Percentiles rank a stretch among this genome's conserved stretches.
These are phyloP conservation scores for Colletotrichum simmondsii DNA, from an alignment of 2,329 filamentous ascomycete species.

Conservation along the genomic window DNA sequence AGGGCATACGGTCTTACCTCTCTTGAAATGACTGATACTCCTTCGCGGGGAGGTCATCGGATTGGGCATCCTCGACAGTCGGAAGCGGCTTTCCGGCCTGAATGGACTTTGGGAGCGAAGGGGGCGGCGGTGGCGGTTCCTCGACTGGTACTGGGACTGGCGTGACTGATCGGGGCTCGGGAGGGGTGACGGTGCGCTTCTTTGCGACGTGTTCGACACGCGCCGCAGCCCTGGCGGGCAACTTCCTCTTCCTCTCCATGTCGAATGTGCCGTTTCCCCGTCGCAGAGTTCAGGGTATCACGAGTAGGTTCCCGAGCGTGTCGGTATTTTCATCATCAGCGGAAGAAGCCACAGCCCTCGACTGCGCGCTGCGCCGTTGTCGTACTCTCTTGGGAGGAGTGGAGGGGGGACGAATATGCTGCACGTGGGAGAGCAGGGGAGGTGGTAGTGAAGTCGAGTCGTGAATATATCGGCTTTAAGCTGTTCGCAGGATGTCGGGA, in stretches of 20 bases:
- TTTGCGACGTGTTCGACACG: constrained; percentile 70
- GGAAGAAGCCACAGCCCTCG: constrained; percentile 22
- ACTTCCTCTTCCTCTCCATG: constrained; percentile 76
- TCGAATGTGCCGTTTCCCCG: constrained; percentile 18
- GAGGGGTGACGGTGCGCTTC: constrained; percentile 67
- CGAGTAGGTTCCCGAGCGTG: constrained; percentile 24
- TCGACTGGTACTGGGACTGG: constrained; percentile 53
- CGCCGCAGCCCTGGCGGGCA: constrained; percentile 71
- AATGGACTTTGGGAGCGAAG: constrained; percentile 70
- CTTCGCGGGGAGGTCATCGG: constrained; percentile 68
- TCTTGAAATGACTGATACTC: constrained; percentile 81
- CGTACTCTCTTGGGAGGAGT: not conserved
- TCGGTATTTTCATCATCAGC: constrained; percentile 31
- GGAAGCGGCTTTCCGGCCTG: constrained; percentile 76
- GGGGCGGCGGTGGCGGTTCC: constrained; percentile 47
- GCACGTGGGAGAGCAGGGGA: not conserved
- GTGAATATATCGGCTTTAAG: not conserved
- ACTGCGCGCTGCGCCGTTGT: constrained; percentile 16
- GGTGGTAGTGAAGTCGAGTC: not conserved
- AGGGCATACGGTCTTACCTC: constrained; percentile 60
- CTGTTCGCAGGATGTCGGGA: not conserved
- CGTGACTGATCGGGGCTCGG: constrained; percentile 60
- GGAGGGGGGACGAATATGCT: not conserved
- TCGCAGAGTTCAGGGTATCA: constrained; percentile 29
- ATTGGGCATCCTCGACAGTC: constrained; percentile 74